Evolutionary conservation across 306 rosid genomes (phyloP).

Genomic region (Psophocarpus tetragonolobus): DNA sequence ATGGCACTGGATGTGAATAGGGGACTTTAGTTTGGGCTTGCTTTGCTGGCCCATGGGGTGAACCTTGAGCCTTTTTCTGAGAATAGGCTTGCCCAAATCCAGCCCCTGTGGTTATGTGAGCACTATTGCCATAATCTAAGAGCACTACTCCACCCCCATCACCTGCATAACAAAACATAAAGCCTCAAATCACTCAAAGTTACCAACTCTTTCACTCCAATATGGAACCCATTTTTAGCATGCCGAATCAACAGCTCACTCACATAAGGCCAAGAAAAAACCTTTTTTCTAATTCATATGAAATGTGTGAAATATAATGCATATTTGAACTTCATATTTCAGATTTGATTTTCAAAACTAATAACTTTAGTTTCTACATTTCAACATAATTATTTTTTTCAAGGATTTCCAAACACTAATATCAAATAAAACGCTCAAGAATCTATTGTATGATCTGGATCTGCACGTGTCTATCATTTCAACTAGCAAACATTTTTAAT

Average conservation of each 20-base stretch:
- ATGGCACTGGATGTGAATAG: slow-evolving; percentile 47
- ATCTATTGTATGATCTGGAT: neutral
- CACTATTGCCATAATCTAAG: slow-evolving; percentile 36
- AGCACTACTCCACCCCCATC: slow-evolving; percentile 47
- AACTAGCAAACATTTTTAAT: neutral
- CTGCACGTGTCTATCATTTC: neutral
- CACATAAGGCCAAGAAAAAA: neutral
- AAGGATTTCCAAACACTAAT: neutral
- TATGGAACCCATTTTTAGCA: slow-evolving; percentile 2
- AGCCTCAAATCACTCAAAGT: neutral
- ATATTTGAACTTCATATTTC: neutral
- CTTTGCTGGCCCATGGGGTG: slow-evolving; percentile 35
- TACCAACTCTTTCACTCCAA: neutral
- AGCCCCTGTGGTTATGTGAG: slow-evolving; percentile 44
- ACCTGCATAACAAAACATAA: slow-evolving; percentile 40
- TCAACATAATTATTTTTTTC: neutral
- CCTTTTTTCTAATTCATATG: neutral
- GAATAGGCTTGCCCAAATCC: slow-evolving; percentile 40
- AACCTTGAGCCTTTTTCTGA: slow-evolving; percentile 30
- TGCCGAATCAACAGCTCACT: neutral
- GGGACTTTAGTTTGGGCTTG: slow-evolving; percentile 42
- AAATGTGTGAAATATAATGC: neutral
- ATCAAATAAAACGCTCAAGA: neutral
- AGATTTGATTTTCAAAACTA: neutral
- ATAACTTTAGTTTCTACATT: too few relatives aligned